Percentiles rank a stretch among this genome's conserved stretches.
These are phyloP conservation scores for Stygiomarasmius scandens DNA, from an alignment of 1,284 basidiomycete genomes.

Conservation along the genomic window DNA sequence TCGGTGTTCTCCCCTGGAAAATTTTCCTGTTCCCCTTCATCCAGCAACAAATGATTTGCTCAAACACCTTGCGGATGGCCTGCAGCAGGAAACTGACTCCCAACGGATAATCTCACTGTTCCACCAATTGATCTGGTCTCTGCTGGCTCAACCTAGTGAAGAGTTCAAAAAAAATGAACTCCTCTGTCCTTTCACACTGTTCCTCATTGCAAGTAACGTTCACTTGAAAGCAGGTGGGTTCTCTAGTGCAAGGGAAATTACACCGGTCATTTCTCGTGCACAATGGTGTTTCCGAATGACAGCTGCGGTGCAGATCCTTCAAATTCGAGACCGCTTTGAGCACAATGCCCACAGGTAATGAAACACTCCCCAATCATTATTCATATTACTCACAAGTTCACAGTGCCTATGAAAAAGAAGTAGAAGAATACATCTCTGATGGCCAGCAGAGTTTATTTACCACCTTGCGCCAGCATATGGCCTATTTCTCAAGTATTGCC, in stretches of 20 bases:
- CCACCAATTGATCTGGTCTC: background rate
- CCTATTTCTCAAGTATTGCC: background rate
- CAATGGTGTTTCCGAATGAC: too few species aligned
- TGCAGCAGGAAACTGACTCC: background rate
- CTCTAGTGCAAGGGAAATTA: background rate
- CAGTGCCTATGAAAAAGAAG: too few species aligned
- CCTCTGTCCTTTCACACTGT: background rate
- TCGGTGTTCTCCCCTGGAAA: background rate
- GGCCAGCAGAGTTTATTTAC: conserved; percentile 1
- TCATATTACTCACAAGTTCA: too few species aligned
- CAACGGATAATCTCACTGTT: background rate
- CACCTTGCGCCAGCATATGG: conserved; percentile 6
- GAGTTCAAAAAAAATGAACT: background rate
- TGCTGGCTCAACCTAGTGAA: background rate
- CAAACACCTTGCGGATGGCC: background rate
- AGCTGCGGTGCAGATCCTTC: too few species aligned
- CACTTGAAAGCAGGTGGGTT: too few species aligned
- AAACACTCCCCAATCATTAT: too few species aligned
- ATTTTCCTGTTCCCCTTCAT: conserved; percentile 3
- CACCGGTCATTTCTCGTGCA: background rate
- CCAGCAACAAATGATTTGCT: background rate
- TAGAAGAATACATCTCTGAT: too few species aligned
- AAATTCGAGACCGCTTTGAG: too few species aligned
- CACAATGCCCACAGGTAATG: too few species aligned
- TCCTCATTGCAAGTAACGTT: background rate